Evolutionary conservation across 176 grass and related monocot species (phyloP).

Genomic region (Zoysia japonica): DNA sequence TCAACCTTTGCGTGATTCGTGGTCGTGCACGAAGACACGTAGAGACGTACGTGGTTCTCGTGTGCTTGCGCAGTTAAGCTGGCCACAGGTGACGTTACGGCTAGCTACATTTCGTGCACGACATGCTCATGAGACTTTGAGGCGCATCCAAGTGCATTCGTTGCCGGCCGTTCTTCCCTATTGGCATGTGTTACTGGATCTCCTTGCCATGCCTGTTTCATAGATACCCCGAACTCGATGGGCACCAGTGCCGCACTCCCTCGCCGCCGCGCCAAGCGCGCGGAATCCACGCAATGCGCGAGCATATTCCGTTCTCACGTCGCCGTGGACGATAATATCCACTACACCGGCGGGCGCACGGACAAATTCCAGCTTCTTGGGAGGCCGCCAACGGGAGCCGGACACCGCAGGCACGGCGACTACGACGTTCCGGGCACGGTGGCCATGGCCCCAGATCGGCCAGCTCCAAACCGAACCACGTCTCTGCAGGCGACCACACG

Average conservation of each 20-base stretch:
- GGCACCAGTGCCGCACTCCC: neutral
- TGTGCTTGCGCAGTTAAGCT: neutral
- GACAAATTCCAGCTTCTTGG: neutral
- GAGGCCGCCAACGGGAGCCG: conserved; percentile 7
- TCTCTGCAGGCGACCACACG: conserved; percentile 25
- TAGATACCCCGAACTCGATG: neutral
- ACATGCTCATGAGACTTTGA: neutral
- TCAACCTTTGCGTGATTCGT: neutral
- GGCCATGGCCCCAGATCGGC: neutral
- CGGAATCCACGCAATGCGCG: neutral
- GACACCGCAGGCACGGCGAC: conserved; percentile 1
- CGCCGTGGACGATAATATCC: neutral
- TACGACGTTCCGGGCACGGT: neutral
- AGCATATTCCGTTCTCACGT: neutral
- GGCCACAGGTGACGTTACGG: neutral
- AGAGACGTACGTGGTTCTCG: neutral
- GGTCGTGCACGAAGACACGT: neutral
- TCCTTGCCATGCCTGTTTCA: neutral
- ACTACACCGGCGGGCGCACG: neutral
- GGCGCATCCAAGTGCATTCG: neutral
- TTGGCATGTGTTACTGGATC: neutral
- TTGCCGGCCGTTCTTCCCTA: neutral
- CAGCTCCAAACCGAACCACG: conserved; percentile 17
- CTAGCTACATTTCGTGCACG: neutral
- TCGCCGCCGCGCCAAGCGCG: no score